Base-by-base conservation (phyloP, 2,329 filamentous ascomycete species). In the Aspergillus alliaceus region DNA sequence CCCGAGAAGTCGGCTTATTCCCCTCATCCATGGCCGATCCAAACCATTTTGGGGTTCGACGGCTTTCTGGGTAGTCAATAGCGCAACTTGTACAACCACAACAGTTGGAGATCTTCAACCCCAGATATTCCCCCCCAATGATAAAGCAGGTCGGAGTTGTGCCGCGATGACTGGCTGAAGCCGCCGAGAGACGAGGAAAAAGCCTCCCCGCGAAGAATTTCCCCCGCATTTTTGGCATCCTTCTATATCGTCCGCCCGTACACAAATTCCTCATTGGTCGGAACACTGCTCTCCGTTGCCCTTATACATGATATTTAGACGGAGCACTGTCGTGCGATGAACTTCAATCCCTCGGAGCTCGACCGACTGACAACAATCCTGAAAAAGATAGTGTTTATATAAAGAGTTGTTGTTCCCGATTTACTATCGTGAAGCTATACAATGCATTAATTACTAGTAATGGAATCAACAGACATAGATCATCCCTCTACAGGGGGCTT, bases 401-500 rank as follows among this genome's bases (percentile, higher is more conserved):
- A 44, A 20, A 44, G 14, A 9, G 35, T 20, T 44, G 24, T 44
- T n/a, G 20, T 44, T 9, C 27, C 2, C 15, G 18, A 31, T 27
- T 27, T 20, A 14, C 1, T 24, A 24, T 15, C 15, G 12, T 42
- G 39, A 25, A 6, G 22, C 20, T 25, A 8, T 42, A 42, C 39
- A 29, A 9, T 22, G 12, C 20, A 24, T 25, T 42, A 51, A 51
- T 7, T 20, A n/a, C 14, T 25, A 44, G 56, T 15, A 22, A 71
- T 69, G 69, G 53, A 51, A 44, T 58, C 66, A 39, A 39, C 35
- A 7, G 31, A 18, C 11, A 24, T 51, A 18, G 49, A 66, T 44
- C 49, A 51, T 27, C 8, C 60, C 35, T 53, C 60, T 14, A 63
- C 63, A 31, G 65, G 65, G 35, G 67, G 67, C 14, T 69, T 73